Evolutionary conservation across 768 basidiomycete species (phyloP).

Genomic region (Trametes punicea): DNA sequence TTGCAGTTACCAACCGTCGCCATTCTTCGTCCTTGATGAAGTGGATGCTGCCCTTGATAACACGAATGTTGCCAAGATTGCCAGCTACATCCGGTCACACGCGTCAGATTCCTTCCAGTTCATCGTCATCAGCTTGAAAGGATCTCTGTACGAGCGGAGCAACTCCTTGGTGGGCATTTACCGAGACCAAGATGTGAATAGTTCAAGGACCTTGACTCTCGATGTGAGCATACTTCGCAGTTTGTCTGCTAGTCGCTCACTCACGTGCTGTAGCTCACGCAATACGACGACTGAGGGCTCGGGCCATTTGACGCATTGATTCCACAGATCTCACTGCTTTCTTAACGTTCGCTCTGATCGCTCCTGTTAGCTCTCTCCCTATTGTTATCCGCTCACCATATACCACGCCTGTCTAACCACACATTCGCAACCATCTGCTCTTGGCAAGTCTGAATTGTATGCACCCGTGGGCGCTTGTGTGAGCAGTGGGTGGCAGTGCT

Average conservation of each 20-base stretch:
- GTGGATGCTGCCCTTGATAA: conserved; percentile 98
- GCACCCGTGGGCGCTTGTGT: not conserved
- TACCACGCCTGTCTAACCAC: not conserved
- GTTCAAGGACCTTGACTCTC: conserved; percentile 86
- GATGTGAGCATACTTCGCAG: conserved; percentile 54
- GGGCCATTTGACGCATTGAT: too few relatives aligned
- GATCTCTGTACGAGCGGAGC: conserved; percentile 86
- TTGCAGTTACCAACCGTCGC: conserved; percentile 87
- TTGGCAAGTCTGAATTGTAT: not conserved
- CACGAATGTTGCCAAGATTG: conserved; percentile 96
- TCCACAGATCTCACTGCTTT: too few relatives aligned
- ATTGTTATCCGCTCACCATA: not conserved
- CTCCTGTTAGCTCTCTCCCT: not conserved
- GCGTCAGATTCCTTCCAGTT: conserved; percentile 89
- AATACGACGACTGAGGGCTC: conserved; percentile 50
- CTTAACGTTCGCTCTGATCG: not conserved
- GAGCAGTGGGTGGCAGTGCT: not conserved
- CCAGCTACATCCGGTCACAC: conserved; percentile 86
- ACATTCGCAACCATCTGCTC: not conserved
- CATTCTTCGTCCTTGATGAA: conserved; percentile 98
- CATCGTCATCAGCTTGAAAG: conserved; percentile 95
- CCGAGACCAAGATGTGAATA: conserved; percentile 91
- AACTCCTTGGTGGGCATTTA: conserved; percentile 92
- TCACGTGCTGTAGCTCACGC: conserved; percentile 40
- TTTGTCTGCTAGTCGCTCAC: not conserved